phyloP scores from a whole-genome alignment of 495 filamentous ascomycete genomes.

The Xylaria curta region DNA sequence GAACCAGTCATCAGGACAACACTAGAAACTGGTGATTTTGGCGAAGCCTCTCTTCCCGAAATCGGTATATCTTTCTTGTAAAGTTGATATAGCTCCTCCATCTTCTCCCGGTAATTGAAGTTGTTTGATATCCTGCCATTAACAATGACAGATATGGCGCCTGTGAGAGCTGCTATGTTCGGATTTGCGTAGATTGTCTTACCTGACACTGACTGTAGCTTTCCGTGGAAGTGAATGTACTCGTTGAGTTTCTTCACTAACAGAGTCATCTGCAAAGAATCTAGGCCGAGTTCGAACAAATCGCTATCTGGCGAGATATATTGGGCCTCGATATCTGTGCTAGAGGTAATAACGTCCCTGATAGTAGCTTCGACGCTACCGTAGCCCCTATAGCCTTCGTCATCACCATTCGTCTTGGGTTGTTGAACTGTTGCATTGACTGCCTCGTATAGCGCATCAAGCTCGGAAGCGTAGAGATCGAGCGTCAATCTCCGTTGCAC shows the following conservation, averaged over 20 bases:
- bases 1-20: conserved; percentile 52
- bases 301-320: conserved; percentile 33
- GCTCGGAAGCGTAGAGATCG: conserved; percentile 53
- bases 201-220: neutral
- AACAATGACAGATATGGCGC: neutral
- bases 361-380: conserved; percentile 5
- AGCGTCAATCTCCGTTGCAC: conserved; percentile 51
- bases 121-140: neutral
- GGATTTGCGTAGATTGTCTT: conserved; percentile 19
- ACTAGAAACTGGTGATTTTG: neutral
- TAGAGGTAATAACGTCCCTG: neutral
- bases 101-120: neutral
- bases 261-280: conserved; percentile 45
- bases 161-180: neutral
- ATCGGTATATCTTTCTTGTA: neutral
- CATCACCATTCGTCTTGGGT: no score
- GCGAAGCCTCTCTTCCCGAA: neutral
- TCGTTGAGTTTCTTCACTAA: conserved; percentile 3
- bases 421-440: neutral
- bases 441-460: conserved; percentile 50
- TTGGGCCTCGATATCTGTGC: neutral
- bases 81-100: conserved; percentile 3
- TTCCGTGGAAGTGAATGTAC: neutral
- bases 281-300: conserved; percentile 48
- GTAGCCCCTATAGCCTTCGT: neutral